phyloP scores from a whole-genome alignment of 1,284 basidiomycete genomes.

The Cerrena zonata region DNA sequence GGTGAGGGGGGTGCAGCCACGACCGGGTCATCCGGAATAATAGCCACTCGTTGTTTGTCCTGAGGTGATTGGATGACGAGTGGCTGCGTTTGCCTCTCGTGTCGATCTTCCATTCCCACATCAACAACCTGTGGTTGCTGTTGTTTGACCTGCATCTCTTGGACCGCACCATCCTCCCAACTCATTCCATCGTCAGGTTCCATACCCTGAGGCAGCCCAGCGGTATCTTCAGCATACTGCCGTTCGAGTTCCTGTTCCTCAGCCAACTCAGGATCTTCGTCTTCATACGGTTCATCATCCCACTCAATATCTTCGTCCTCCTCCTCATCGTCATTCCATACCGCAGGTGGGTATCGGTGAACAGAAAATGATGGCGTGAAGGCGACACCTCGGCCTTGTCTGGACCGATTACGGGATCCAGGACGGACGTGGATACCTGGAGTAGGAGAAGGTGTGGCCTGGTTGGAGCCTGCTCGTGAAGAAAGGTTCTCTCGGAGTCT shows the following conservation, averaged over 20 bases:
- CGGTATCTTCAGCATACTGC: slow-evolving; percentile 11
- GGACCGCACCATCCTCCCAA: slow-evolving; percentile 64
- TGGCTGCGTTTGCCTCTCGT: slow-evolving; percentile 24
- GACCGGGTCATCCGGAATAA: slow-evolving; percentile 19
- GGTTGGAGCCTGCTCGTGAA: slow-evolving; percentile 41
- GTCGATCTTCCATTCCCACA: slow-evolving; percentile 16
- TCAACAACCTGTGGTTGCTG: slow-evolving; percentile 10
- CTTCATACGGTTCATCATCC: slow-evolving; percentile 68
- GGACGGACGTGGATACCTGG: slow-evolving; percentile 20
- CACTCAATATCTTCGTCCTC: slow-evolving; percentile 71
- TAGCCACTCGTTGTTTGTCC: slow-evolving; percentile 35
- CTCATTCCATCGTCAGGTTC: slow-evolving; percentile 71
- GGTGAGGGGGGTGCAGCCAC: slow-evolving; percentile 23
- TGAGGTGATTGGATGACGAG: slow-evolving; percentile 1
- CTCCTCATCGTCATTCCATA: slow-evolving; percentile 78
- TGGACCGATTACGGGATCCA: slow-evolving; percentile 18
- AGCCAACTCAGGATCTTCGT: slow-evolving; percentile 59
- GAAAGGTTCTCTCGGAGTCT: slow-evolving; percentile 47
- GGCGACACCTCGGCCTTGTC: slow-evolving; percentile 38
- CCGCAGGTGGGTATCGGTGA: slow-evolving; percentile 70
- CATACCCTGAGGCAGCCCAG: slow-evolving; percentile 29
- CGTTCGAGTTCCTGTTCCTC: slow-evolving; percentile 37
- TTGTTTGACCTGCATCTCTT: slow-evolving; percentile 38
- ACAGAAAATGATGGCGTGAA: slow-evolving; percentile 58
- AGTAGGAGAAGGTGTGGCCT: slow-evolving; percentile 43